phyloP scores from a whole-genome alignment of 345 rosid genomes.

The Cardamine resedifolia region DNA sequence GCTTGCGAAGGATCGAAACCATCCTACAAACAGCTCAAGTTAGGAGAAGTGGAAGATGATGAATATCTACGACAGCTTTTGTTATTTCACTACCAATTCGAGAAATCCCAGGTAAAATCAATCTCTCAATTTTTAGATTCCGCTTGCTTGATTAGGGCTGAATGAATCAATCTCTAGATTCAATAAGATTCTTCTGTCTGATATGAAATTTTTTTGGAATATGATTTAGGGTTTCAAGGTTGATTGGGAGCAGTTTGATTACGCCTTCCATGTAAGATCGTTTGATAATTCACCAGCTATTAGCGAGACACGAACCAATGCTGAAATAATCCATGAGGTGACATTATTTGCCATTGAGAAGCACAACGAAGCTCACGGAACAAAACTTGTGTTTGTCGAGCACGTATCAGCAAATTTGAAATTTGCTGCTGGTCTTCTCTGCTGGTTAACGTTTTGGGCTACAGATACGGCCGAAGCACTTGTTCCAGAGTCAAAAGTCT shows the following conservation, averaged over 20 bases:
- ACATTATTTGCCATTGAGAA: conserved; percentile 10
- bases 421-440: not conserved
- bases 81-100: not conserved
- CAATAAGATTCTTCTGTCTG: not conserved
- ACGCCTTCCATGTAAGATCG: no score
- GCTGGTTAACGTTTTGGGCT: conserved; percentile 13
- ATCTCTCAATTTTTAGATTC: no score
- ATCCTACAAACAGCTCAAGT: not conserved
- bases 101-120: conserved; percentile 2
- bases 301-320: not conserved
- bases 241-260: conserved; percentile 19
- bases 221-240: not conserved
- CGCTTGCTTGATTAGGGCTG: no score
- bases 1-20: not conserved
- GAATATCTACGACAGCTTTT: conserved; percentile 9
- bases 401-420: not conserved
- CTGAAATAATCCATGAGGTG: not conserved
- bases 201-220: not conserved
- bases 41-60: not conserved
- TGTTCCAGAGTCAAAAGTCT: not conserved
- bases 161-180: no score
- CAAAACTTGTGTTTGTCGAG: conserved; percentile 7
- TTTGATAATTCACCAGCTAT: not conserved
- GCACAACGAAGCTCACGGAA: conserved; percentile 15
- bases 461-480: not conserved